phyloP scores from a whole-genome alignment of 176 grass and related monocot species.

The Metroxylon sagu region DNA sequence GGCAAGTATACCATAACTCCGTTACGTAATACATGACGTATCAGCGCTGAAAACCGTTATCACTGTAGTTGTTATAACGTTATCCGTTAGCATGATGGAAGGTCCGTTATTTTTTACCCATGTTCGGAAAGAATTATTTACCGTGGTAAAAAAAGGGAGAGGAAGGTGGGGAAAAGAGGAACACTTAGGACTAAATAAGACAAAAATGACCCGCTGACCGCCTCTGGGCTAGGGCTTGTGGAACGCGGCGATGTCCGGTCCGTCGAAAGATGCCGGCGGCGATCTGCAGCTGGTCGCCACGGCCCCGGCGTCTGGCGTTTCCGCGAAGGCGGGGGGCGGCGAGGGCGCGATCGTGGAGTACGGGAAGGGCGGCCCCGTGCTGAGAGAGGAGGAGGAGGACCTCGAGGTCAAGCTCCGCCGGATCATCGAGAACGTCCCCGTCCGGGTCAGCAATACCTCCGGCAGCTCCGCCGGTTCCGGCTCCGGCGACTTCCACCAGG shows the following conservation, averaged over 20 bases:
- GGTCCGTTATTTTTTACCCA: too few relatives aligned
- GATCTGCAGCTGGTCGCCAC: neutral
- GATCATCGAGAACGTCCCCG: constrained; percentile 86
- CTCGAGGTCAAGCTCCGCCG: constrained; percentile 85
- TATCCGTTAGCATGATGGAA: too few relatives aligned
- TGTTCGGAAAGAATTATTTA: too few relatives aligned
- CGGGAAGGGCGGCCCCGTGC: constrained; percentile 18
- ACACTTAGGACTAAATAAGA: too few relatives aligned
- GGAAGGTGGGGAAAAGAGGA: too few relatives aligned
- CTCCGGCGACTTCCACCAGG: constrained; percentile 97
- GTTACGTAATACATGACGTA: too few relatives aligned
- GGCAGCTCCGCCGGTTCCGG: constrained; percentile 84
- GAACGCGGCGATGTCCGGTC: neutral
- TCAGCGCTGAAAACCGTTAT: too few relatives aligned
- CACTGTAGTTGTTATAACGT: too few relatives aligned
- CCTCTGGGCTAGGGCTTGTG: too few relatives aligned
- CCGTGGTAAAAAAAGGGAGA: too few relatives aligned
- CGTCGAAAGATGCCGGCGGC: neutral
- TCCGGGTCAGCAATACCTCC: constrained; percentile 84
- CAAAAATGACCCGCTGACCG: too few relatives aligned
- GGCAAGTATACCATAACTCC: too few relatives aligned
- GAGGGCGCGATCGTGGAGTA: constrained; percentile 16
- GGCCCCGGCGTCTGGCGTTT: neutral
- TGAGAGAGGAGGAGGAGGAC: constrained; percentile 87
- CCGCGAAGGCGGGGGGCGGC: neutral